phyloP scores from a whole-genome alignment of 768 basidiomycete species.

The Mycena leptocephala region DNA sequence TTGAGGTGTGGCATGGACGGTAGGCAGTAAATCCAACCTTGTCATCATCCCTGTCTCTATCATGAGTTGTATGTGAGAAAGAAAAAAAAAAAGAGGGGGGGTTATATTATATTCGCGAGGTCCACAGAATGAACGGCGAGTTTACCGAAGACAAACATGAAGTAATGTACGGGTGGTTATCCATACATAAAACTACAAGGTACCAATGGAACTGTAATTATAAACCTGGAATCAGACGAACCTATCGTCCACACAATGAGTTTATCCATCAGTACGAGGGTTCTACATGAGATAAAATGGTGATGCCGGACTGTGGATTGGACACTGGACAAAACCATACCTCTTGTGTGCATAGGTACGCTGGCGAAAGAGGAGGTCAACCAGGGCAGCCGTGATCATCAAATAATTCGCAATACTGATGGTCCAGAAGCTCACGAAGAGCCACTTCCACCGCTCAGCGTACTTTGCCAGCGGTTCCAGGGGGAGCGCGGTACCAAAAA shows the following conservation, averaged over 20 bases:
- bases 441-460: background rate
- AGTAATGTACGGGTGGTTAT: no score
- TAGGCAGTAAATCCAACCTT: background rate
- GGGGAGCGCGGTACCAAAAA: no score
- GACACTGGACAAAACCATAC: background rate
- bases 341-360: background rate
- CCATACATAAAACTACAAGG: no score
- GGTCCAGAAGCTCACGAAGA: background rate
- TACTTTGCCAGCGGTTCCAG: no score
- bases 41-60: background rate
- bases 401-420: background rate
- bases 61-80: background rate
- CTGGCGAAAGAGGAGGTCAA: background rate
- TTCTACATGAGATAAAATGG: background rate
- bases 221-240: no score
- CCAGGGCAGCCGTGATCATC: background rate
- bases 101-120: no score
- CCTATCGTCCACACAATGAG: background rate
- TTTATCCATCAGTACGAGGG: constrained; percentile 8
- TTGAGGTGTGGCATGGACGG: background rate
- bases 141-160: no score
- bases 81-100: background rate
- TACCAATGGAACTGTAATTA: no score
- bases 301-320: background rate
- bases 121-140: no score